Evolutionary conservation across 768 basidiomycete genomes (phyloP), one percentile per base, ranked within the genome.

Genomic region (Agrocybe chaxingu): DNA sequence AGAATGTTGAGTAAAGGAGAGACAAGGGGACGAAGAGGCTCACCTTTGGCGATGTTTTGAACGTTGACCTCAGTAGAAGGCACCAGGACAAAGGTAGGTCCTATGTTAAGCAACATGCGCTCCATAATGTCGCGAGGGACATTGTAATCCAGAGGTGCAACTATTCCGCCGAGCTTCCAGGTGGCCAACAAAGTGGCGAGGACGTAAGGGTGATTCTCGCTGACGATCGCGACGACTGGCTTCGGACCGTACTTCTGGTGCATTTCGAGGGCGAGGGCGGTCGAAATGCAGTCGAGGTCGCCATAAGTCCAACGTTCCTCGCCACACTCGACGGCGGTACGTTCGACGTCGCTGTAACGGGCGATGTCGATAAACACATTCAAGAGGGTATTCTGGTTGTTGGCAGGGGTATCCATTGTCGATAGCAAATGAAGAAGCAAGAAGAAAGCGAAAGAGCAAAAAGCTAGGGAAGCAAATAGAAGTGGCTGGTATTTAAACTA

Each of bases 181-280:
- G 59, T 62, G 2, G 69, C 69, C 34, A 70, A 44, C 8, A 65
- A 42, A 8, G 57, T 54, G n/a, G 66, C 69, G 35, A 68, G 46
- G 2, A 61, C 57, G 43, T 66, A 70, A 0, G 69, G 69, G 31
- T 67, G 64, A 44, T 70, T 70, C 51, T 70, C 69, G 50, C 63
- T 59, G 34, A 70, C 52, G 38, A 69, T 57, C 11, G 66, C 68
- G n/a, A 70, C 60, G 7, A 59, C 57, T 3, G 66, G 68, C 38
- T 62, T 62, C 16, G 48, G 29, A 7, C 67, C 66, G 48, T 63
- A 62, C 18, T 44, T 52, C 8, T 54, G 50, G 42, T 61, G 43
- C 29, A 70, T 45, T 8, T 64, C 61, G 12, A 61, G 45, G 12
- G 69, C 68, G 12, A 70, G 52, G 12, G 63, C 62, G n/a, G 61